Evolutionary conservation across 108 stramenopile species (phyloP).

Genomic region (Bacterosira constricta): DNA sequence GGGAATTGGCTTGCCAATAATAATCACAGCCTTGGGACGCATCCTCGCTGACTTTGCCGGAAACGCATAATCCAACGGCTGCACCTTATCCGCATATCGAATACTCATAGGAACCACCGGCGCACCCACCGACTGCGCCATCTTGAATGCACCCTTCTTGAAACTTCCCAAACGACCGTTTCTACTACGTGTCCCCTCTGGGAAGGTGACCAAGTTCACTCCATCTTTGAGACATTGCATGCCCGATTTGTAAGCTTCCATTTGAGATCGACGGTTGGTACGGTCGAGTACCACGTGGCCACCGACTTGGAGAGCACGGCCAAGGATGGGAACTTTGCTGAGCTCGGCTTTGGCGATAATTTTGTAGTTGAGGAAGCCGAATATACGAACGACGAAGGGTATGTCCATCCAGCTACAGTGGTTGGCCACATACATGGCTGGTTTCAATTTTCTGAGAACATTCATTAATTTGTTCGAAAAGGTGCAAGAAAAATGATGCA

Average conservation of each 20-base stretch:
- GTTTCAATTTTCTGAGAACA: constrained; percentile 40
- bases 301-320: constrained; percentile 46
- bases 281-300: constrained; percentile 57
- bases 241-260: constrained; percentile 53
- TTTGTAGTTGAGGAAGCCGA: constrained; percentile 56
- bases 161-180: constrained; percentile 56
- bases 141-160: constrained; percentile 71
- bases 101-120: constrained; percentile 51
- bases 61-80: constrained; percentile 54
- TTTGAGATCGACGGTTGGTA: constrained; percentile 46
- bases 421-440: constrained; percentile 63
- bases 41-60: constrained; percentile 33
- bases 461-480: background rate
- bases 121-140: constrained; percentile 49
- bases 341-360: constrained; percentile 62
- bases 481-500: background rate
- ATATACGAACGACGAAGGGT: constrained; percentile 36
- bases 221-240: constrained; percentile 50
- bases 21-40: constrained; percentile 30
- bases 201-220: constrained; percentile 56
- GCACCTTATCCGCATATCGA: constrained; percentile 44
- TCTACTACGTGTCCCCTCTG: constrained; percentile 61
- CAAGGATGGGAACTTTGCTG: constrained; percentile 58
- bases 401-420: constrained; percentile 72
- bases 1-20: constrained; percentile 49